phyloP scores from a whole-genome alignment of 192 early-diverging fungal species.

The Coemansia sp. region DNA sequence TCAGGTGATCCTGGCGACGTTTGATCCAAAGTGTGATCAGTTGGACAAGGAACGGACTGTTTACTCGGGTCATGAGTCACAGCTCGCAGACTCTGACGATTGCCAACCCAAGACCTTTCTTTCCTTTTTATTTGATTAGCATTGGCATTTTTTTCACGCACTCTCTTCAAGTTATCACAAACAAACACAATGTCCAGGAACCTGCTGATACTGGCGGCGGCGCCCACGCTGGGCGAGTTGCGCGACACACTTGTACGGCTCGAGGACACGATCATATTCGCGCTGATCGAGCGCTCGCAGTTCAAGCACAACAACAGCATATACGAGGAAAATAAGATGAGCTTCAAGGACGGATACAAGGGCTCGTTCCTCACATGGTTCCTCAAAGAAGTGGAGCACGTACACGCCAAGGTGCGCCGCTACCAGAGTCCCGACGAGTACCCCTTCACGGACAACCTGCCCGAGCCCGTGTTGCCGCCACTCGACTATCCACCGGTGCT shows the following conservation, averaged over 20 bases:
- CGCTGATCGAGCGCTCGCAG: conserved; percentile 93
- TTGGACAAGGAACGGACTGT: too few relatives aligned
- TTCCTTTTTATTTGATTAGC: not conserved
- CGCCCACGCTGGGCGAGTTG: conserved; percentile 57
- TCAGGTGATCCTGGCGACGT: not conserved
- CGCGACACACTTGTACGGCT: conserved; percentile 85
- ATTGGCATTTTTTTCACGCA: not conserved
- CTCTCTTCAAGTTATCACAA: not conserved
- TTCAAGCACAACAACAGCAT: conserved; percentile 84
- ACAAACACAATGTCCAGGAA: conserved; percentile 42
- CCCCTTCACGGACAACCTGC: conserved; percentile 84
- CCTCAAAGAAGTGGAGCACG: conserved; percentile 88
- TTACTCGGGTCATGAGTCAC: too few relatives aligned
- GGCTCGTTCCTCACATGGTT: conserved; percentile 90
- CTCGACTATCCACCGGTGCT: conserved; percentile 80
- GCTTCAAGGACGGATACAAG: conserved; percentile 68
- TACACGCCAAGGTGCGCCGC: conserved; percentile 86
- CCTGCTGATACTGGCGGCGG: conserved; percentile 42
- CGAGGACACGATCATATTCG: conserved; percentile 90
- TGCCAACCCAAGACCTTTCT: too few relatives aligned
- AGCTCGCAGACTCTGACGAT: too few relatives aligned
- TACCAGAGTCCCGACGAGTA: conserved; percentile 95
- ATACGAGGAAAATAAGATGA: conserved; percentile 71
- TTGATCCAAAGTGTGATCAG: too few relatives aligned
- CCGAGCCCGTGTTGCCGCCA: conserved; percentile 84